A percentile compares a stretch with the other conserved stretches of the same genome.
These are phyloP conservation scores for Hansenula sp. DNA, from an alignment of 1,139 yeast genomes.

Conservation along the genomic window DNA sequence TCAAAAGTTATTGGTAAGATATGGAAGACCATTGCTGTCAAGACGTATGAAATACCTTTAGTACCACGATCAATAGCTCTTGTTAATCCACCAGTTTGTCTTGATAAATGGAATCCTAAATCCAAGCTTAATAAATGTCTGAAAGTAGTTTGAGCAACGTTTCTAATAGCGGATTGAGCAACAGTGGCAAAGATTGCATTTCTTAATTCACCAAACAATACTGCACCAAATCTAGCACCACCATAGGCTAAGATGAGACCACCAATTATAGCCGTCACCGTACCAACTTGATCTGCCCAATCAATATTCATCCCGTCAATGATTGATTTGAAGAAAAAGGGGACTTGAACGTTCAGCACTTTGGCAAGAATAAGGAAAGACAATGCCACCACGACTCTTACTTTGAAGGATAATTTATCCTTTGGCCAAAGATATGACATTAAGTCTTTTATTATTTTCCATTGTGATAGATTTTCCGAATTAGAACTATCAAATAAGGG, in stretches of 20 bases:
- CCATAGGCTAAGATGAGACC: constrained; percentile 87
- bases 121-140: constrained; percentile 80
- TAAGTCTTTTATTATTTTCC: constrained; percentile 58
- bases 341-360: constrained; percentile 88
- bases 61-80: constrained; percentile 98
- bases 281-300: constrained; percentile 65
- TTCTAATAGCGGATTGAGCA: constrained; percentile 89
- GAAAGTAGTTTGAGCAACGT: constrained; percentile 87
- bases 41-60: constrained; percentile 90
- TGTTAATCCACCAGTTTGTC: constrained; percentile 95
- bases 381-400: constrained; percentile 75
- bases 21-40: constrained; percentile 95
- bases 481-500: background rate
- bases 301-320: constrained; percentile 92
- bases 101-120: constrained; percentile 80
- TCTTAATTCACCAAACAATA: constrained; percentile 86
- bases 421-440: constrained; percentile 89
- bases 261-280: constrained; percentile 55
- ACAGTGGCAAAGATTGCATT: constrained; percentile 95
- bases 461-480: constrained; percentile 26
- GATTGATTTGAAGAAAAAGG: constrained; percentile 85
- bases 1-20: constrained; percentile 91
- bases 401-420: constrained; percentile 62
- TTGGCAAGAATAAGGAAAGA: constrained; percentile 74
- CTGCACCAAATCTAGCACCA: constrained; percentile 91